Evolutionary conservation across 257 asterid species (phyloP).

Genomic region (Coffea eugenioides): DNA sequence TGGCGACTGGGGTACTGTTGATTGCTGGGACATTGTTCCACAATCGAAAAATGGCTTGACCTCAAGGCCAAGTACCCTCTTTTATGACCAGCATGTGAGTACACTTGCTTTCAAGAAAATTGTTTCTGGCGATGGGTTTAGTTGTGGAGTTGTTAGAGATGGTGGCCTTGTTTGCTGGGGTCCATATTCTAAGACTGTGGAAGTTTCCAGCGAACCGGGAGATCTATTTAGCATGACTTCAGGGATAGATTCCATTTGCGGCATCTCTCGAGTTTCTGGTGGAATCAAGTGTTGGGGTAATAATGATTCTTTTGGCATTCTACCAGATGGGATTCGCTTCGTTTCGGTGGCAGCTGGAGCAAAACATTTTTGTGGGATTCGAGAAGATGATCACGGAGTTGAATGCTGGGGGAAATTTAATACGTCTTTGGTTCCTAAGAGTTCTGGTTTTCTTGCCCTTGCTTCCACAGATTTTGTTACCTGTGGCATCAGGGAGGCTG

Average conservation of each 20-base stretch:
- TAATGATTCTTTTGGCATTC: conserved; percentile 28
- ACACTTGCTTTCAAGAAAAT: conserved; percentile 40
- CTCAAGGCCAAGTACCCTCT: conserved; percentile 49
- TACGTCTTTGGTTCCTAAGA: conserved; percentile 62
- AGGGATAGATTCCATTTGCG: conserved; percentile 63
- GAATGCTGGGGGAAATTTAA: conserved; percentile 91
- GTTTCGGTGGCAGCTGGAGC: conserved; percentile 71
- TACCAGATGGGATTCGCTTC: conserved; percentile 55
- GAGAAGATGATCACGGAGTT: conserved; percentile 75
- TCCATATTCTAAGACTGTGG: conserved; percentile 50
- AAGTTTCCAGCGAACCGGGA: conserved; percentile 36
- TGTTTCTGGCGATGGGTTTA: conserved; percentile 88
- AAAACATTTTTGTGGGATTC: conserved; percentile 78
- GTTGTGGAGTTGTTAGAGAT: conserved; percentile 58
- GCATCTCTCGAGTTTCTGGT: conserved; percentile 48
- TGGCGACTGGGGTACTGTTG: conserved; percentile 56
- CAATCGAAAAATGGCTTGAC: conserved; percentile 29
- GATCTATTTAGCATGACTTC: conserved; percentile 47
- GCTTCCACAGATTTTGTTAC: conserved; percentile 69
- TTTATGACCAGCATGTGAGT: conserved; percentile 40
- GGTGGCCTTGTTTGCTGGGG: conserved; percentile 83
- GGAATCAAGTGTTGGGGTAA: conserved; percentile 81
- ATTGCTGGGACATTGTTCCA: conserved; percentile 76
- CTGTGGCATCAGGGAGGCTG: conserved; percentile 83
- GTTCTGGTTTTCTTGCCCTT: conserved; percentile 76